phyloP scores from a whole-genome alignment of 345 rosid species.

The Bruguiera parviflora region DNA sequence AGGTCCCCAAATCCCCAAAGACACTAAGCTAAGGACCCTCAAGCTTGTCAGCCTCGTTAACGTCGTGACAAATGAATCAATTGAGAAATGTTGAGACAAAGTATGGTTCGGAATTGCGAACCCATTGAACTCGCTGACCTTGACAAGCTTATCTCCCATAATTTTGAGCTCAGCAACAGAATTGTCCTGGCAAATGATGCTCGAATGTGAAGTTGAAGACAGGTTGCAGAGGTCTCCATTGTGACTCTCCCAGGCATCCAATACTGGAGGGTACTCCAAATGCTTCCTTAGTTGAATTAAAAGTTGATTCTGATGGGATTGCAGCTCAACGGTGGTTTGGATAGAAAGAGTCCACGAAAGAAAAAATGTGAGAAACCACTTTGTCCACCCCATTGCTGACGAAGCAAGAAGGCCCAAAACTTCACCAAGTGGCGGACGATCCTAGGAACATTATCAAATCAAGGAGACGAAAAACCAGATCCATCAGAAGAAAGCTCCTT shows the following conservation, averaged over 20 bases:
- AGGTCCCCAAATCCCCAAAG: constrained; percentile 89
- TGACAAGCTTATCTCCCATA: constrained; percentile 64
- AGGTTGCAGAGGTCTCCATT: constrained; percentile 64
- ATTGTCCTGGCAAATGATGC: constrained; percentile 59
- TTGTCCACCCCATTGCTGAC: constrained; percentile 37
- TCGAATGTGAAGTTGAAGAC: constrained; percentile 52
- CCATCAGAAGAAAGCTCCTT: constrained; percentile 15
- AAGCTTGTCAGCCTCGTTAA: constrained; percentile 77
- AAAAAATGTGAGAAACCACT: constrained; percentile 32
- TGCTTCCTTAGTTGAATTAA: constrained; percentile 77
- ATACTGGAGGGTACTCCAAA: constrained; percentile 67
- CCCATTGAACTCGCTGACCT: constrained; percentile 57
- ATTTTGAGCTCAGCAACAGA: constrained; percentile 71
- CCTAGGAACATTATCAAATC: constrained; percentile 18
- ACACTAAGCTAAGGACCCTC: constrained; percentile 71
- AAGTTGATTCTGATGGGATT: constrained; percentile 55
- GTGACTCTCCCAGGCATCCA: constrained; percentile 60
- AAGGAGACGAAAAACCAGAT: constrained; percentile 20
- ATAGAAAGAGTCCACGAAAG: constrained; percentile 42
- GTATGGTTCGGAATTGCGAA: constrained; percentile 58
- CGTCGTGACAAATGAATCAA: constrained; percentile 81
- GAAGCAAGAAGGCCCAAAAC: constrained; percentile 20
- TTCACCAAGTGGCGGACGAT: constrained; percentile 15
- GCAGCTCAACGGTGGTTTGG: constrained; percentile 49
- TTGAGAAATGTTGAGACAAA: constrained; percentile 60